Percentiles rank a stretch among this genome's conserved stretches.
Evolutionary conservation across 140 eudicot genomes (phyloP).

Genomic region (Cichorium intybus): DNA sequence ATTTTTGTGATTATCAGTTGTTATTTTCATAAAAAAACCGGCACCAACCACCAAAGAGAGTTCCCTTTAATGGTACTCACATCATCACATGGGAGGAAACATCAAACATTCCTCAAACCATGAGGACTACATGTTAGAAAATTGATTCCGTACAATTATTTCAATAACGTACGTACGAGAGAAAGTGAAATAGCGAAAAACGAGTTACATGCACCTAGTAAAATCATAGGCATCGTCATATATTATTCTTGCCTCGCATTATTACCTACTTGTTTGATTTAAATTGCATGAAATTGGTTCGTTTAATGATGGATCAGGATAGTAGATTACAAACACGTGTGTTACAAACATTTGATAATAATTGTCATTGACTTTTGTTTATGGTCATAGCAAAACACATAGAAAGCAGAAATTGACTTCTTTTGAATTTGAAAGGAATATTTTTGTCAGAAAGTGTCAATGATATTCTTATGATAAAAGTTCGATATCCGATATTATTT

Average conservation of each 20-base stretch:
- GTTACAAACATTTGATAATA: no score
- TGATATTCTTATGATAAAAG: no score
- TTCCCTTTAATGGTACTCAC: not conserved
- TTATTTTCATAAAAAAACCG: not conserved
- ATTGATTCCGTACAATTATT: not conserved
- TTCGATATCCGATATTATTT: no score
- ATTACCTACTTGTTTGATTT: not conserved
- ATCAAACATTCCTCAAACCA: not conserved
- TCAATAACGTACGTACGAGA: not conserved
- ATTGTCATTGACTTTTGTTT: no score
- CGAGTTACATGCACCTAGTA: not conserved
- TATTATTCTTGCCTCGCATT: not conserved
- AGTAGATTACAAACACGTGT: no score
- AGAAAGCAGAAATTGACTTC: no score
- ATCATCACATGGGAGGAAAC: no score
- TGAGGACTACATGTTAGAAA: not conserved
- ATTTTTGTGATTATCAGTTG: not conserved
- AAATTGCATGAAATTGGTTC: not conserved
- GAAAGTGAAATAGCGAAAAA: not conserved
- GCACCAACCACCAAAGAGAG: not conserved
- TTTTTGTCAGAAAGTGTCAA: no score
- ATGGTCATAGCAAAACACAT: no score
- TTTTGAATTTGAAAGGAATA: no score
- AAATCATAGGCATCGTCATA: not conserved
- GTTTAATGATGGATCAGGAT: not conserved